Conservation (phyloP, 176 grass and related monocot genomes). For the Lolium multiflorum region DNA sequence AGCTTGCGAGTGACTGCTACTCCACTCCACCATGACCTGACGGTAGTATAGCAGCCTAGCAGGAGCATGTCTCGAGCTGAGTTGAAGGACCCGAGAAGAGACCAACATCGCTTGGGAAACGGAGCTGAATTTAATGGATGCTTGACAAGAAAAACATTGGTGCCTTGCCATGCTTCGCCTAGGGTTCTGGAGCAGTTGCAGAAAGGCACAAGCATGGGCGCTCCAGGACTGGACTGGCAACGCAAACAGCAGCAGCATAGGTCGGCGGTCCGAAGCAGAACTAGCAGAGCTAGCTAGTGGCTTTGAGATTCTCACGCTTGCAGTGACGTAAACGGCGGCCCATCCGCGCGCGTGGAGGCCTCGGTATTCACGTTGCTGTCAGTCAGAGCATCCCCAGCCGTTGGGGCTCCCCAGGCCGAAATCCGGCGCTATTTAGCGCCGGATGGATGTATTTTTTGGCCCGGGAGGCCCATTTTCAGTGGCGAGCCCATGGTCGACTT, state of each 20-base stretch:
- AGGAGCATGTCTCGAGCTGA: conserved; percentile 29
- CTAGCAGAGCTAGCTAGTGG: background rate
- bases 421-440: too few species aligned
- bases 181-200: conserved; percentile 43
- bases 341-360: background rate
- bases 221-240: background rate
- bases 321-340: conserved; percentile 50
- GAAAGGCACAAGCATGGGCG: conserved; percentile 42
- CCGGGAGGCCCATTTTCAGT: too few species aligned
- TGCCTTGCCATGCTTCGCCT: conserved; percentile 25
- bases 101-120: conserved; percentile 42
- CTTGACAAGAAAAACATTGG: conserved; percentile 11
- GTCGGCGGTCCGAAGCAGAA: background rate
- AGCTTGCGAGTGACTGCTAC: conserved; percentile 17
- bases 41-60: background rate
- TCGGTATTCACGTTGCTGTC: background rate
- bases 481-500: too few species aligned
- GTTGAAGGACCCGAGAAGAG: conserved; percentile 50
- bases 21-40: background rate
- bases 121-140: conserved; percentile 21
- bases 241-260: conserved; percentile 22
- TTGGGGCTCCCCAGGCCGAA: too few species aligned
- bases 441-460: too few species aligned
- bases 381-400: too few species aligned
- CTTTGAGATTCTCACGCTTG: conserved; percentile 34